phyloP scores from a whole-genome alignment of 371 early-diverging fungal species.

The Smittium mucronatum region DNA sequence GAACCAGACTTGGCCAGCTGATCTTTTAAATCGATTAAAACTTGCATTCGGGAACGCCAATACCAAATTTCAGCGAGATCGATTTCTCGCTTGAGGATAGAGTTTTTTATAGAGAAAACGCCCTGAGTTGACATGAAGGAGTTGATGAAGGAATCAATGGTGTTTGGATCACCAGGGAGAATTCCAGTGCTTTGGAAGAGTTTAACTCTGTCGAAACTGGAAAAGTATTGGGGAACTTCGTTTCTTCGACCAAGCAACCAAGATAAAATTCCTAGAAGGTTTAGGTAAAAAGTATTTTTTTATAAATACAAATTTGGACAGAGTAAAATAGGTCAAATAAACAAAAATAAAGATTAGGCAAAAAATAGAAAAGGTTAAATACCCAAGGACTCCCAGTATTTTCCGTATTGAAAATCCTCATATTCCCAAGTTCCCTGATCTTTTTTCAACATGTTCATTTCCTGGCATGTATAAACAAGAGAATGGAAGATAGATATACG shows the following conservation, averaged over 20 bases:
- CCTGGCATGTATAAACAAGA: constrained; percentile 10
- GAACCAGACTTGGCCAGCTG: constrained; percentile 12
- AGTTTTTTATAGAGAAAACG: constrained; percentile 12
- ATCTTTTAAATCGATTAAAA: constrained; percentile 31
- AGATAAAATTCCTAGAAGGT: constrained; percentile 27
- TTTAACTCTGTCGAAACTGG: constrained; percentile 33
- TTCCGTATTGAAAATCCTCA: constrained; percentile 27
- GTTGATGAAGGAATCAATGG: constrained; percentile 34
- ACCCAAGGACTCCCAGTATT: constrained; percentile 39
- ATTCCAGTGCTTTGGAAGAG: constrained; percentile 39
- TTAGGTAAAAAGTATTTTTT: not conserved
- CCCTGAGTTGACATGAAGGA: constrained; percentile 22
- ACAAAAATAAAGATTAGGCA: too few species aligned
- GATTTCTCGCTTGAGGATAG: constrained; percentile 25
- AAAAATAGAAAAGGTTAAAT: not conserved
- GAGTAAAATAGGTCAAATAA: not conserved
- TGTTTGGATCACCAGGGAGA: constrained; percentile 35
- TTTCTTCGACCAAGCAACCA: constrained; percentile 36
- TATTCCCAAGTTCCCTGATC: constrained; percentile 31
- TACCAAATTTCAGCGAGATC: constrained; percentile 41
- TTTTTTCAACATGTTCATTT: constrained; percentile 30
- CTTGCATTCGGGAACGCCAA: constrained; percentile 41
- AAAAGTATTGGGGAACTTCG: constrained; percentile 34
- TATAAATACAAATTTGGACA: not conserved
- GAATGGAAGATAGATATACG: not conserved